phyloP scores from a whole-genome alignment of 495 filamentous ascomycete species.

The Amphirosellinia nigrospora region DNA sequence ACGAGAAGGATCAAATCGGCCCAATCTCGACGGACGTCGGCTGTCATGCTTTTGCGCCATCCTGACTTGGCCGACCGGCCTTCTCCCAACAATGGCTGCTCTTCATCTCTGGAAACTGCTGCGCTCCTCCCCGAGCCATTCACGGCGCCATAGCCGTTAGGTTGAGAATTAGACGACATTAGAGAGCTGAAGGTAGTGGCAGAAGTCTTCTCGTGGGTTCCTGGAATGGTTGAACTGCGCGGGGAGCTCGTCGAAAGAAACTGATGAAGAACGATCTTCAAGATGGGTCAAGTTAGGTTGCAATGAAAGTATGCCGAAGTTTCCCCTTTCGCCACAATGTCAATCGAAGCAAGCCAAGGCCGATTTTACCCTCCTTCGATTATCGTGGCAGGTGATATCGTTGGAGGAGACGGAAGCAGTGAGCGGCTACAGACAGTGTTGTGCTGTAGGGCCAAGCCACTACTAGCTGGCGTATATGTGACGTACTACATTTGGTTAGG shows the following conservation, averaged over 20 bases:
- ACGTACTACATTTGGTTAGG: constrained; percentile 6
- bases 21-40: constrained; percentile 58
- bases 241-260: not conserved
- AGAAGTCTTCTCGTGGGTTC: not conserved
- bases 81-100: constrained; percentile 47
- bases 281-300: not conserved
- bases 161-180: constrained; percentile 27
- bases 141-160: constrained; percentile 32
- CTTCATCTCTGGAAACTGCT: constrained; percentile 38
- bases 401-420: constrained; percentile 1
- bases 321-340: not conserved
- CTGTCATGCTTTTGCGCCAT: constrained; percentile 51
- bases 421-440: not conserved
- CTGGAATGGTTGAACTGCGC: not conserved
- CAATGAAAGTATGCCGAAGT: not conserved
- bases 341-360: constrained; percentile 5
- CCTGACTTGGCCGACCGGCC: constrained; percentile 23
- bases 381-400: constrained; percentile 19
- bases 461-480: not conserved
- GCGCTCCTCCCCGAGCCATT: constrained; percentile 14
- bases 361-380: not conserved
- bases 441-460: not conserved
- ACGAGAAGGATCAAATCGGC: constrained; percentile 67
- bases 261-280: not conserved
- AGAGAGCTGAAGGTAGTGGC: not conserved